Evolutionary conservation across 2,329 filamentous ascomycete species (phyloP).

Genomic region (Graphium sp.): DNA sequence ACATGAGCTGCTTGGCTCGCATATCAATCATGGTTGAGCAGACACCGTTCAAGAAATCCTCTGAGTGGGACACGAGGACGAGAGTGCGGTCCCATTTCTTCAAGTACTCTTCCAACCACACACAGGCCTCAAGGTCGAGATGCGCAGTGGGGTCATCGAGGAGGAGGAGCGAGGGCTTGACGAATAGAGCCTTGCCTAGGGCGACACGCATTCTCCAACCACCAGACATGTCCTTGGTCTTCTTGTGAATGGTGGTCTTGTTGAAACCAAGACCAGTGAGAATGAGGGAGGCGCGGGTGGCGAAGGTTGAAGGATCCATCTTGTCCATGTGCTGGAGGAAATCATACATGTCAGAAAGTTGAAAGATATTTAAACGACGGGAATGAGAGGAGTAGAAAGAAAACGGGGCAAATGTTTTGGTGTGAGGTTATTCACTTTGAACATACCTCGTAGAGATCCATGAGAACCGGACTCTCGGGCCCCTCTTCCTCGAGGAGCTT

Average conservation of each 20-base stretch:
- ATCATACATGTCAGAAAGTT: constrained; percentile 8
- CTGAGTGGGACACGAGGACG: constrained; percentile 89
- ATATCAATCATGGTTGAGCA: constrained; percentile 98
- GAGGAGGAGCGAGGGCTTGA: constrained; percentile 87
- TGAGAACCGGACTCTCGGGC: constrained; percentile 74
- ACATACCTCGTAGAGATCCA: constrained; percentile 89
- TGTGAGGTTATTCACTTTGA: too few relatives aligned
- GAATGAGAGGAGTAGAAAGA: neutral
- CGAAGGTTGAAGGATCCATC: constrained; percentile 97
- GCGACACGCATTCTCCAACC: constrained; percentile 99
- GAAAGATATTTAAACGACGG: neutral
- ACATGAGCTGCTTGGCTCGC: constrained; percentile 72
- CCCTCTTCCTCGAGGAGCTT: constrained; percentile 82
- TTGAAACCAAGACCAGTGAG: constrained; percentile 98
- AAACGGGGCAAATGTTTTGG: neutral
- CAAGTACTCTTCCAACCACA: constrained; percentile 98
- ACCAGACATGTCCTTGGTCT: constrained; percentile 99
- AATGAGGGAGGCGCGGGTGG: constrained; percentile 89
- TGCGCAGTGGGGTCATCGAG: constrained; percentile 98
- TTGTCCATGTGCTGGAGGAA: constrained; percentile 75
- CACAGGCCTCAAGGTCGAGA: constrained; percentile 97
- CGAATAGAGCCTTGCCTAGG: constrained; percentile 91
- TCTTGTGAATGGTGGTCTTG: constrained; percentile 95
- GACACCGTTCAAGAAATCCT: constrained; percentile 99
- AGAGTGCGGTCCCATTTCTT: constrained; percentile 99